Base-by-base conservation (phyloP, 148 eudicot species). In the Dianthus caryophyllus region DNA sequence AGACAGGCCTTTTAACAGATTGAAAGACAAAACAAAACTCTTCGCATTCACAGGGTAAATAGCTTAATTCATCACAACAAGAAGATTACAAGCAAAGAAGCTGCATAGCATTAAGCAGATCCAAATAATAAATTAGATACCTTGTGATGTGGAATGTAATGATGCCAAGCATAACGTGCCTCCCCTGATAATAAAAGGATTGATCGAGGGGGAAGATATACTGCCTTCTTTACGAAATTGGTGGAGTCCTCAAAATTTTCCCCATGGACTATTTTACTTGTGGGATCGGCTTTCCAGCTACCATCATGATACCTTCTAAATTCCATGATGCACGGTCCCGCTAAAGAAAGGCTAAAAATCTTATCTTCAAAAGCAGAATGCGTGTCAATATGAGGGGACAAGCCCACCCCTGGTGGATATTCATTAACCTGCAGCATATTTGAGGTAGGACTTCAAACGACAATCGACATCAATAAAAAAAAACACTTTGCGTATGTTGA, bases 131-230 rank as follows among this genome's bases (percentile, higher is more conserved):
- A 50, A 20, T 43, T 21, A 25, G 15, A 41, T 76, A 94, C 99
- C 97, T 94, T 94, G 77, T 94, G 99, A 76, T 94, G 99, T 24
- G 99, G 99, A 71, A 94, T 94, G 71, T 94, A 94, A 81, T 94
- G 99, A 70, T 86, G 87, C 99, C 99, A 94, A 64, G 96, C 96
- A 81, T 94, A 94, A 51, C 99, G 87, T 36, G 87, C 93, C 80
- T 94, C 99, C 72, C 96, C 97, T 66, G 96, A 88, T 65, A 94
- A 74, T 68, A 94, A 66, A 31, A 94, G 80, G 78, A 94, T 74
- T 47, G 99, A 94, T 60, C 92, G 87, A 54, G 97, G 85, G 44
- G 97, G 97, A 71, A 94, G 96, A 86, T 84, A 84, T 64, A 94
- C 71, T 78, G 88, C 96, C 66, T 69, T 90, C 64, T 83, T 83